phyloP scores from a whole-genome alignment of 2,329 filamentous ascomycete species.

The Curvularia spicifera region DNA sequence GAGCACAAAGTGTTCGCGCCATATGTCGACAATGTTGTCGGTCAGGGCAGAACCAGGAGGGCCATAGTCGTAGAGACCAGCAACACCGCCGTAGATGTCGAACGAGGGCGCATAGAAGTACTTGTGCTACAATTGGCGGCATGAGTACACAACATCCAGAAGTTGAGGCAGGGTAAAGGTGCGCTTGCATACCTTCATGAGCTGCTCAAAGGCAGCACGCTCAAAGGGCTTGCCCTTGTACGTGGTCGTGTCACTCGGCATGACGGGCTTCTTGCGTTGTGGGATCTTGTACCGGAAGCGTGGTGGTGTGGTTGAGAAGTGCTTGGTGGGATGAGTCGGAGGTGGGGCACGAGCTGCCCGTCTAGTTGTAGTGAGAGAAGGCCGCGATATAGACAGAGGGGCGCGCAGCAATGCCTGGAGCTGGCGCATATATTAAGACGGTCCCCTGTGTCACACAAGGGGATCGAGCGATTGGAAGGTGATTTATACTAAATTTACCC shows the following conservation, averaged over 20 bases:
- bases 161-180: conserved; percentile 44
- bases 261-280: conserved; percentile 39
- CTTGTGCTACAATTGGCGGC: conserved; percentile 36
- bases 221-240: conserved; percentile 88
- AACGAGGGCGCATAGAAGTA: conserved; percentile 92
- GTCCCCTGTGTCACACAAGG: conserved; percentile 33
- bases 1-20: conserved; percentile 92
- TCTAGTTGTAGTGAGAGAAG: conserved; percentile 29
- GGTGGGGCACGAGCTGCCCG: conserved; percentile 43
- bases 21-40: conserved; percentile 84
- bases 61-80: conserved; percentile 91
- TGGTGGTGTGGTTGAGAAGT: conserved; percentile 44
- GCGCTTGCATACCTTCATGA: conserved; percentile 74
- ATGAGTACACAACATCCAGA: conserved; percentile 33
- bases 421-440: conserved; percentile 44
- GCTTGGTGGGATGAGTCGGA: conserved; percentile 41
- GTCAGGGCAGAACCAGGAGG: conserved; percentile 86
- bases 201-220: conserved; percentile 77
- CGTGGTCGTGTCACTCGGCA: conserved; percentile 54
- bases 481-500: conserved; percentile 30
- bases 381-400: conserved; percentile 38
- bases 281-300: conserved; percentile 38
- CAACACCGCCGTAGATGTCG: conserved; percentile 90
- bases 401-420: conserved; percentile 50
- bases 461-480: conserved; percentile 22